Evolutionary conservation across 441 rosid species (phyloP).

Genomic region (Pelargonium cotyledonis): DNA sequence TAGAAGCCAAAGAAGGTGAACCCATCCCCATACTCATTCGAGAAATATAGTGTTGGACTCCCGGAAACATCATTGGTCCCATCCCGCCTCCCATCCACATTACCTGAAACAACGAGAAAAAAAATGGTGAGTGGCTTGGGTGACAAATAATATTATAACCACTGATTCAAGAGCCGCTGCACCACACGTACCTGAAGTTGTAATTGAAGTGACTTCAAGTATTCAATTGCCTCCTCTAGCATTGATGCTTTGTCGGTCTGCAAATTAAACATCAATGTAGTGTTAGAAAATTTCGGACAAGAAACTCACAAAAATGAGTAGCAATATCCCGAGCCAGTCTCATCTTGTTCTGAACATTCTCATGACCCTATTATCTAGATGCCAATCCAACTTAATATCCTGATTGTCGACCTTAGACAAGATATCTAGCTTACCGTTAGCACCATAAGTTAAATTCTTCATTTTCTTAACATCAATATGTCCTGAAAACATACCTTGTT

Average conservation of each 20-base stretch:
- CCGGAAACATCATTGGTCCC: conserved; percentile 64
- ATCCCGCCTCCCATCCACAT: conserved; percentile 77
- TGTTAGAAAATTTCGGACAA: conserved; percentile 7
- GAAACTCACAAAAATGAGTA: background rate
- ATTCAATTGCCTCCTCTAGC: conserved; percentile 76
- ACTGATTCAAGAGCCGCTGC: too few relatives aligned
- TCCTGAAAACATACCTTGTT: conserved; percentile 39
- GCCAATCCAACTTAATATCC: too few relatives aligned
- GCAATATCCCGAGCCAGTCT: background rate
- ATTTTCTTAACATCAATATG: background rate
- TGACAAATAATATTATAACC: background rate
- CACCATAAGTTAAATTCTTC: background rate
- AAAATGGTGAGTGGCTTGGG: conserved; percentile 3
- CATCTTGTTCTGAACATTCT: too few relatives aligned
- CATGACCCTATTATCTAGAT: too few relatives aligned
- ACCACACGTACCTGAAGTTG: conserved; percentile 49
- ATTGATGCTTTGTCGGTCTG: conserved; percentile 78
- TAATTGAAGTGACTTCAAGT: conserved; percentile 66
- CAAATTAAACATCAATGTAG: conserved; percentile 18
- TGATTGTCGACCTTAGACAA: background rate
- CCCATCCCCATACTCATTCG: conserved; percentile 52
- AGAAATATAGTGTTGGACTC: conserved; percentile 46
- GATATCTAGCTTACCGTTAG: background rate
- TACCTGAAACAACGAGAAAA: conserved; percentile 30
- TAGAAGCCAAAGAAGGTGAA: conserved; percentile 27